Evolutionary conservation across 176 grass and related monocot species (phyloP).

Genomic region (barley (Hordeum vulgare)): MorexV3_pseudomolecules_assembly NC_058520.1:224772046-224772545

Average conservation of each 20-base stretch:
- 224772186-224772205: slow-evolving; percentile 50
- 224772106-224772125: no score
- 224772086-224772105: background rate
- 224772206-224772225: slow-evolving; percentile 96
- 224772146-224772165: background rate
- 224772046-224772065: slow-evolving; percentile 6
- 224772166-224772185: background rate
- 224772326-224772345: slow-evolving; percentile 75
- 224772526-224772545: slow-evolving; percentile 55
- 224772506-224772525: slow-evolving; percentile 90
- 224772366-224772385: slow-evolving; percentile 56
- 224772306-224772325: slow-evolving; percentile 7
- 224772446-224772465: slow-evolving; percentile 54
- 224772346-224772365: slow-evolving; percentile 64
- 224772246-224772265: slow-evolving; percentile 79
- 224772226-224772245: slow-evolving; percentile 83
- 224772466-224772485: slow-evolving; percentile 46
- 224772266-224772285: slow-evolving; percentile 68
- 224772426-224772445: slow-evolving; percentile 28
- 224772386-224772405: background rate
- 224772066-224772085: background rate
- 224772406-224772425: background rate
- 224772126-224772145: slow-evolving; percentile 17
- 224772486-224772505: slow-evolving; percentile 70
- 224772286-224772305: slow-evolving; percentile 18